phyloP scores from a whole-genome alignment of 208 protist species.

The Chromosphaera perkinsii region DNA sequence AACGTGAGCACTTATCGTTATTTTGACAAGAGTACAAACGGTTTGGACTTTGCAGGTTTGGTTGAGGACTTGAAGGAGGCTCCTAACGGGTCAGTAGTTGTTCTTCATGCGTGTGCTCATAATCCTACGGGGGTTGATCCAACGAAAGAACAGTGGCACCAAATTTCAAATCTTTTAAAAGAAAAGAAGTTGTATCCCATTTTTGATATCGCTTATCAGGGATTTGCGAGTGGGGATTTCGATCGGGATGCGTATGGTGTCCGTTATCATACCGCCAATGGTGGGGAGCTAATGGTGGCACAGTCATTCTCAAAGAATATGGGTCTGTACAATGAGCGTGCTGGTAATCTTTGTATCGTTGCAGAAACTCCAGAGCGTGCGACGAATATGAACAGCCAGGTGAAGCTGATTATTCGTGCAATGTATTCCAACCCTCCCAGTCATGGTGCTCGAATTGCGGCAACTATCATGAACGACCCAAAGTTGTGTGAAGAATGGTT shows the following conservation, averaged over 20 bases:
- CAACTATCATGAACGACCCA: constrained; percentile 72
- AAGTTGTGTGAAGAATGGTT: constrained; percentile 62
- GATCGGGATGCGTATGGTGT: constrained; percentile 80
- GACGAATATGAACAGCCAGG: constrained; percentile 64
- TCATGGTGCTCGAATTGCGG: constrained; percentile 86
- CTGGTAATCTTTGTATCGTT: constrained; percentile 76
- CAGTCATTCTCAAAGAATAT: constrained; percentile 97
- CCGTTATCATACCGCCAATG: constrained; percentile 44
- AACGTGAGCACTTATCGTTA: constrained; percentile 50
- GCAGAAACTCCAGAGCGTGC: constrained; percentile 57
- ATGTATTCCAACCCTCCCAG: constrained; percentile 89
- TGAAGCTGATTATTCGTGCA: constrained; percentile 81
- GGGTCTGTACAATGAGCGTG: constrained; percentile 89
- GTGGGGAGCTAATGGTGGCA: constrained; percentile 68
- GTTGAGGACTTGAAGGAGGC: constrained; percentile 35
- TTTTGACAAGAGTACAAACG: constrained; percentile 38
- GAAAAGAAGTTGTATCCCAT: constrained; percentile 75
- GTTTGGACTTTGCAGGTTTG: constrained; percentile 56
- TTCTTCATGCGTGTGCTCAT: constrained; percentile 95
- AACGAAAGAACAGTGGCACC: constrained; percentile 83
- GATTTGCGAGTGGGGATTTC: constrained; percentile 89
- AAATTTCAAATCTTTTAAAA: constrained; percentile 69
- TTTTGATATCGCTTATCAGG: constrained; percentile 93
- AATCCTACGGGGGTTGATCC: constrained; percentile 97
- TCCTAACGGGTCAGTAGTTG: constrained; percentile 72